Evolutionary conservation across 805 yeast genomes (phyloP).

Genomic region (Debaryomyces castellii): DNA sequence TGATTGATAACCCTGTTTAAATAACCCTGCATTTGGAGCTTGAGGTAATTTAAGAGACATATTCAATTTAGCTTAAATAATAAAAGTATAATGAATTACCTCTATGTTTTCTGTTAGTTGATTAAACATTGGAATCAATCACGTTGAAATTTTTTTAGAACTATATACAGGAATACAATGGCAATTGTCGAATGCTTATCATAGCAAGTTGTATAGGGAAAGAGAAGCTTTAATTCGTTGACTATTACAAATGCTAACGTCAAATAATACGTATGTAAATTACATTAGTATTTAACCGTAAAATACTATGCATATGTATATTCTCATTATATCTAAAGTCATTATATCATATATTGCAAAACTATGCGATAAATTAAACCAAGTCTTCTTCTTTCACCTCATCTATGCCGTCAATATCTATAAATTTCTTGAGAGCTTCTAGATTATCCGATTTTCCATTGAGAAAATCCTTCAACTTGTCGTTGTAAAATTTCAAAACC

Average conservation of each 20-base stretch:
- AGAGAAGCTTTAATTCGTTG: too few species aligned
- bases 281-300: too few species aligned
- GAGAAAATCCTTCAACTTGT: conserved; percentile 15
- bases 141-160: conserved; percentile 2
- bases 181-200: not conserved
- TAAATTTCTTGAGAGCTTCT: conserved; percentile 7
- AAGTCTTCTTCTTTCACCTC: not conserved
- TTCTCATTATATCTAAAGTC: not conserved
- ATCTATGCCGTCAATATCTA: conserved; percentile 1
- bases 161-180: not conserved
- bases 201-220: too few species aligned
- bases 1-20: conserved; percentile 92
- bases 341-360: not conserved
- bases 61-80: not conserved
- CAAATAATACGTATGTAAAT: too few species aligned
- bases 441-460: conserved; percentile 5
- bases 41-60: conserved; percentile 92
- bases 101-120: not conserved
- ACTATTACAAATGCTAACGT: too few species aligned
- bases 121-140: not conserved
- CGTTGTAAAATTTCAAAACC: conserved; percentile 18
- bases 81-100: not conserved
- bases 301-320: not conserved
- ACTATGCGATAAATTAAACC: not conserved
- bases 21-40: conserved; percentile 90